Conservation (phyloP, 441 rosid genomes). For the Sinapis alba region DNA sequence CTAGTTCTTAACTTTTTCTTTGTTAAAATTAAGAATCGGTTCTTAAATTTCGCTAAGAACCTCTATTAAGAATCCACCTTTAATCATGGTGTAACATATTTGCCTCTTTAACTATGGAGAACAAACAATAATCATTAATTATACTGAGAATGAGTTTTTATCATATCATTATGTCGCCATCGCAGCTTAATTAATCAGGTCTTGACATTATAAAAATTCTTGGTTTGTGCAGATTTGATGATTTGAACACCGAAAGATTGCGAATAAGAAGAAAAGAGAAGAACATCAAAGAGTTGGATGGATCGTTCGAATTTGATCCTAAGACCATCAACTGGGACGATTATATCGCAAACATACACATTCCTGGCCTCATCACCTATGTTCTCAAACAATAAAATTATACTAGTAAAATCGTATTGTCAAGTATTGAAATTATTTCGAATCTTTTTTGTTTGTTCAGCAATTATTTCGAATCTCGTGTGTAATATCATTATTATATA, state of each 20-base stretch:
- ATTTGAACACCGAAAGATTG: slow-evolving; percentile 48
- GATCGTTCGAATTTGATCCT: slow-evolving; percentile 50
- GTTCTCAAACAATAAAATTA: slow-evolving; percentile 33
- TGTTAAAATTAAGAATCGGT: no score
- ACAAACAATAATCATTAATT: neutral
- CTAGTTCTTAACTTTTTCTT: no score
- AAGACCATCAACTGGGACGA: slow-evolving; percentile 53
- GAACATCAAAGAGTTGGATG: slow-evolving; percentile 31
- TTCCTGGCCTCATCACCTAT: slow-evolving; percentile 40
- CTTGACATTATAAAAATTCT: neutral
- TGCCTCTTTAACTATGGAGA: neutral
- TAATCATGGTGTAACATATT: slow-evolving; percentile 17
- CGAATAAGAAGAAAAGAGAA: slow-evolving; percentile 32
- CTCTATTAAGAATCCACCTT: no score
- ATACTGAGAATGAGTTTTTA: neutral
- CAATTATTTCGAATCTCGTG: slow-evolving; percentile 1
- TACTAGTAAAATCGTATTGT: neutral
- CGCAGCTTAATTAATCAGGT: neutral
- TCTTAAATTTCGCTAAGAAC: no score
- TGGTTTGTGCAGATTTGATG: slow-evolving; percentile 50
- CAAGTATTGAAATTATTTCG: slow-evolving; percentile 12
- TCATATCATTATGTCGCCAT: neutral
- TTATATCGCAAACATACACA: slow-evolving; percentile 42
- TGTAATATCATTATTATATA: slow-evolving; percentile 14
- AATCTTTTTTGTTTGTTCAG: no score